Evolutionary conservation across 1,284 basidiomycete species (phyloP).

Genomic region (Volvariella volvacea): DNA sequence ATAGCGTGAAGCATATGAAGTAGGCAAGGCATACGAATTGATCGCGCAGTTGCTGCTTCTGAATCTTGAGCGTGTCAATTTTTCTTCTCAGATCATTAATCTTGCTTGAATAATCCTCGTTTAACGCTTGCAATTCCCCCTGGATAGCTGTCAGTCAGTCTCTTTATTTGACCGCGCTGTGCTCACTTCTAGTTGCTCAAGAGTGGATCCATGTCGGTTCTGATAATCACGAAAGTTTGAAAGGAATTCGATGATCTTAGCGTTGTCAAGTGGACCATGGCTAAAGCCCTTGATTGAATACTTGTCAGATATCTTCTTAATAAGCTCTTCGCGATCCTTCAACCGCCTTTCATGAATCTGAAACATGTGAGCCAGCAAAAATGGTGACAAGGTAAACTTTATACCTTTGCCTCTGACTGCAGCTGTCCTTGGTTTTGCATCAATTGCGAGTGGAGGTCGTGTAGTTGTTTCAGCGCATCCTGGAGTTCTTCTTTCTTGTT

Average conservation of each 20-base stretch:
- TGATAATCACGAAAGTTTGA: slow-evolving; percentile 53
- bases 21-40: slow-evolving; percentile 47
- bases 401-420: slow-evolving; percentile 58
- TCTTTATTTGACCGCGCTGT: no score
- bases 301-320: slow-evolving; percentile 64
- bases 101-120: slow-evolving; percentile 54
- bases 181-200: slow-evolving; percentile 58
- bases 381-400: slow-evolving; percentile 1
- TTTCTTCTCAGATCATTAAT: slow-evolving; percentile 46
- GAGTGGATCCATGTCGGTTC: slow-evolving; percentile 45
- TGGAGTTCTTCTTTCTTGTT: slow-evolving; percentile 53
- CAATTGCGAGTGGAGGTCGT: slow-evolving; percentile 48
- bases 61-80: slow-evolving; percentile 44
- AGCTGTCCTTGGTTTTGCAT: slow-evolving; percentile 57
- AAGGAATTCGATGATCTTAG: slow-evolving; percentile 67
- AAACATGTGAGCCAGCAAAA: slow-evolving; percentile 2
- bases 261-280: slow-evolving; percentile 54
- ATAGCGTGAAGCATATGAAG: slow-evolving; percentile 1
- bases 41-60: slow-evolving; percentile 45
- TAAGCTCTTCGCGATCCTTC: slow-evolving; percentile 64
- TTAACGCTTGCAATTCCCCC: slow-evolving; percentile 44
- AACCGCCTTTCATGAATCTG: slow-evolving; percentile 62
- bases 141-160: slow-evolving; percentile 15
- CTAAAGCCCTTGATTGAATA: slow-evolving; percentile 74
- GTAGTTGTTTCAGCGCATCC: slow-evolving; percentile 50